phyloP scores from a whole-genome alignment of 805 yeast species.

The Suhomyces sp. region DNA sequence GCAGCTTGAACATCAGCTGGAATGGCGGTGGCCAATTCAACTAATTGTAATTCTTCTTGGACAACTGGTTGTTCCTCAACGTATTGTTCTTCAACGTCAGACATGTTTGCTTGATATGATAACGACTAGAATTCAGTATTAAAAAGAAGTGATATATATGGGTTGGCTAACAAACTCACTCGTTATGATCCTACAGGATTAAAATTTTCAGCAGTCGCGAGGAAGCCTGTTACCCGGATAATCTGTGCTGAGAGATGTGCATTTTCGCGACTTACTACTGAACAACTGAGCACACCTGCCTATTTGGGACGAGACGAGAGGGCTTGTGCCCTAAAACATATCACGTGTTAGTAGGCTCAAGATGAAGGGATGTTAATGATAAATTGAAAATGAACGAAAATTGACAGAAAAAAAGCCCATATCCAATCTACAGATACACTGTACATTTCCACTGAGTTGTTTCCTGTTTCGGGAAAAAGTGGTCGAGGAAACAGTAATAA shows the following conservation, averaged over 20 bases:
- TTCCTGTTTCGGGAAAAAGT: too few species aligned
- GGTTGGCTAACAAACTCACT: background rate
- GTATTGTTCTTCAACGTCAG: conserved; percentile 77
- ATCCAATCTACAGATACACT: too few species aligned
- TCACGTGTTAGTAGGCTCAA: too few species aligned
- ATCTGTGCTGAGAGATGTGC: conserved; percentile 17
- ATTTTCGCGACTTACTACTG: conserved; percentile 11
- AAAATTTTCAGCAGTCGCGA: conserved; percentile 15
- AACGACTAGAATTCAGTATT: conserved; percentile 4
- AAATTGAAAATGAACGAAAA: too few species aligned
- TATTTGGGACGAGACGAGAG: conserved; percentile 10
- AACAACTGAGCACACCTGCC: conserved; percentile 14
- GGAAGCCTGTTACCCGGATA: conserved; percentile 15
- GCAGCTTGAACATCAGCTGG: conserved; percentile 97
- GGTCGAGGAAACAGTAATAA: too few species aligned
- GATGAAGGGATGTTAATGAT: too few species aligned
- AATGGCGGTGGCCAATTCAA: conserved; percentile 90
- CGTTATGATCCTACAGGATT: conserved; percentile 5
- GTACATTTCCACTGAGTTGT: too few species aligned
- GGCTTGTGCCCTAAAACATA: conserved; percentile 13
- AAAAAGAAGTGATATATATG: conserved; percentile 6
- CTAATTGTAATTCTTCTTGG: conserved; percentile 80
- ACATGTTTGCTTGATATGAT: conserved; percentile 50
- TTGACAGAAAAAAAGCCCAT: too few species aligned
- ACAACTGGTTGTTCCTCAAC: conserved; percentile 64